Evolutionary conservation across 1,284 basidiomycete genomes (phyloP), one percentile per base, ranked within the genome.

Genomic region (Tilletia caries): DNA sequence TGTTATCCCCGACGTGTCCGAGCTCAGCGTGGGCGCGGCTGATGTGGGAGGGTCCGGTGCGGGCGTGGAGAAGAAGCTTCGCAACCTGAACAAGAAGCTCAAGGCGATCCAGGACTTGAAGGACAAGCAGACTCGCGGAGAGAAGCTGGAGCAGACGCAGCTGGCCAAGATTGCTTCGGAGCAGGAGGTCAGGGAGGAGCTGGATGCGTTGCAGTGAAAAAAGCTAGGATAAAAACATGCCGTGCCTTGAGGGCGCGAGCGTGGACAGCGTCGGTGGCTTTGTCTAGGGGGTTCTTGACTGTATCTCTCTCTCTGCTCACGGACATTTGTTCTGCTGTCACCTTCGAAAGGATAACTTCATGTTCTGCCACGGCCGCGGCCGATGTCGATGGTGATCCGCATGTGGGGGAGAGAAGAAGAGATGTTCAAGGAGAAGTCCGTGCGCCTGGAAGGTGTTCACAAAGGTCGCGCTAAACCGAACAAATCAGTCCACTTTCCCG

Each of bases 71-170:
- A 85, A 85, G 75, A 85, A 84, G 76, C 74, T 84, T 82, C 86
- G 95, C 75, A 96, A 95, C 83, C 79, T 97, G 82, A 93, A 88
- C 81, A 97, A 97, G 88, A 95, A 96, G 90, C 91, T 92, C 70
- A 74, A 95, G 84, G 94, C 93, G 15, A 96, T 96, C 76, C 92
- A 95, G 43, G 94, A 97, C 79, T 88, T 97, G 68, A 96, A 96
- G 86, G 91, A 92, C 78, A 92, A 93, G 85, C 87, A 89, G 32
- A 89, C 88, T 78, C 88, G 90, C 62, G 95, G 95, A 1, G 94
- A 97, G 83, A 88, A 90, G 69, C 87, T 97, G 54, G 95, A 97
- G 84, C 90, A 90, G 71, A 97, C 94, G 29, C 95, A 98, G 85
- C 84, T 95, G 75, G 91, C 92, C 87, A 98, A 98, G 88, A 95